Base-by-base conservation (phyloP, 192 early-diverging fungal species). In the Coemansia sp. region DNA sequence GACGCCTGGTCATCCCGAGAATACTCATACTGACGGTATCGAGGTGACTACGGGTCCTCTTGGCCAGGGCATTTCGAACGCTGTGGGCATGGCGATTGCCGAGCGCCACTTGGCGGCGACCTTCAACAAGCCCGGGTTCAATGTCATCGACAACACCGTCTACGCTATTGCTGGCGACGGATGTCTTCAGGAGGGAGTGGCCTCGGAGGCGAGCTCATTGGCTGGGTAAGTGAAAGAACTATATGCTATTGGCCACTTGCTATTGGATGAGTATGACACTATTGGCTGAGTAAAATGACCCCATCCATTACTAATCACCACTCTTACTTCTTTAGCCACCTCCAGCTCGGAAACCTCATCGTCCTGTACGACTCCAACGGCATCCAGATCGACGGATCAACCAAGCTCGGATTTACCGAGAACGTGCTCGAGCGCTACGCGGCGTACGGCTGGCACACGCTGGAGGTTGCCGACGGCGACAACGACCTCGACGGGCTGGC, bases 41-140 rank as follows among this genome's bases (percentile, higher is more conserved):
- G 97, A 99, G 81, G 95, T 97, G 13, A 94, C 97, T 34, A 99
- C 97, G 61, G 96, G 96, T 40, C 96, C 96, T 44, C 89, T 98
- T 39, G 96, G 96, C 60, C 95, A 97, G 87, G 88, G 95, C 58
- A 90, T 99, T 56, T 83, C 90, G 40, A 94, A 91, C 68, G 89
- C 95, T 29, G 96, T 99, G 48, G 97, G 97, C 82, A 86, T 96
- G 60, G 97, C 97, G 31, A 84, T 92, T 56, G 95, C 91, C 41
- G 89, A 93, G 80, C 91, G 90, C 31, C 94, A 97, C 68, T 71
- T 93, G 64, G 92, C 91, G 36, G 94, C 97, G 40, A 91, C 86
- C 11, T 99, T 95, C 87, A 98, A 98, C 86, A 87, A 86, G 67
- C 92, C 94, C 27, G 92, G 88, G 34, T 97, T 87, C 85, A 86